Evolutionary conservation across 768 basidiomycete species (phyloP).

Genomic region (Holtermanniella nyarrowii): DNA sequence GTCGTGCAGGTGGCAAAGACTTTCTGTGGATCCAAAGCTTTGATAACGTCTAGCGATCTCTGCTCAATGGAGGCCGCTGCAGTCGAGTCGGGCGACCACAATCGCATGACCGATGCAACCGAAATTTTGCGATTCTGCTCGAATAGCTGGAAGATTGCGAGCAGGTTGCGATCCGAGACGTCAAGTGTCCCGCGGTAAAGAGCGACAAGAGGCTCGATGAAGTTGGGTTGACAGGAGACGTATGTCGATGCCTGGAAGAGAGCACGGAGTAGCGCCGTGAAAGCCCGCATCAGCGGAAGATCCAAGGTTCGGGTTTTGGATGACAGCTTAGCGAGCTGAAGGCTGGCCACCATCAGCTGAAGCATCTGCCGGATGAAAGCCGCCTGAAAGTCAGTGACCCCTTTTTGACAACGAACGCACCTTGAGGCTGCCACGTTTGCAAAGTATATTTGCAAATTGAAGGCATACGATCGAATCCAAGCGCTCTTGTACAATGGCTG

Average conservation of each 20-base stretch:
- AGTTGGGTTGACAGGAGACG: constrained; percentile 75
- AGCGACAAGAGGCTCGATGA: constrained; percentile 63
- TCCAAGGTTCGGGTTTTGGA: constrained; percentile 18
- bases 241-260: constrained; percentile 67
- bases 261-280: constrained; percentile 52
- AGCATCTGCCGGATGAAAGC: constrained; percentile 46
- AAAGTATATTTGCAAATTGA: constrained; percentile 45
- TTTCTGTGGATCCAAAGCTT: constrained; percentile 56
- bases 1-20: constrained; percentile 61
- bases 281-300: constrained; percentile 41
- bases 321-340: constrained; percentile 36
- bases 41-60: constrained; percentile 54
- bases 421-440: constrained; percentile 51
- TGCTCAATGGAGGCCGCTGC: constrained; percentile 44
- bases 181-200: constrained; percentile 70
- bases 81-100: constrained; percentile 52
- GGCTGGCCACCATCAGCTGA: constrained; percentile 64
- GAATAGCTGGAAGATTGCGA: constrained; percentile 69
- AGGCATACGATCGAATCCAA: constrained; percentile 43
- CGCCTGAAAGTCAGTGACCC: constrained; percentile 12
- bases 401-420: constrained; percentile 42
- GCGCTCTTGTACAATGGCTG: constrained; percentile 54
- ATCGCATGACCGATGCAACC: constrained; percentile 52
- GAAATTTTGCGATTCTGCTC: constrained; percentile 61
- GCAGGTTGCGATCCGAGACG: constrained; percentile 53